Base-by-base conservation (phyloP, 345 rosid species). In the Brassica juncea region DNA sequence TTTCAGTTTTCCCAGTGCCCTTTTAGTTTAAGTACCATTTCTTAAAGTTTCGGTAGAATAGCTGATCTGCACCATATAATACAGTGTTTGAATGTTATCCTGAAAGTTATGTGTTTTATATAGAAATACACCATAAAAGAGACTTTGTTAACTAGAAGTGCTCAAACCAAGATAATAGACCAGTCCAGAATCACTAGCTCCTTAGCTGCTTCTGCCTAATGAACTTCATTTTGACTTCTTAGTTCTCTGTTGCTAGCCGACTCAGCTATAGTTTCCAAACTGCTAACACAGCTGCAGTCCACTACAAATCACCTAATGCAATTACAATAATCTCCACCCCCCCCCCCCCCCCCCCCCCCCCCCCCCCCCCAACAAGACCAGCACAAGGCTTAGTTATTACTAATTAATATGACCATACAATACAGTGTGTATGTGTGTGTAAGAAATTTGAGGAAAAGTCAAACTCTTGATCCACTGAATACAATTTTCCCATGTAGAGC, bases 11-110 rank as follows among this genome's bases (percentile, higher is more conserved):
- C 61, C 77, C 84, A 87, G 14, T 10, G 35, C 68, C 12, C 54
- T 42, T 80, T 86, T 87, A 37, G 78, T 16, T 23, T 84, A 44
- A 35, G 2, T 60, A 65, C 49, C 80, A 79, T 74, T 68, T n/a
- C 61, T 31, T 16, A 75, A 16, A 42, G 68, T 63, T 78, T 42
- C 89, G 12, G 76, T 66, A 49, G 19, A 8, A 27, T 23, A 71
- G n/a, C 60, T 11, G 65, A 28, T 61, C 73, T 78, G 77, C 68
- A 66, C 49, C 62, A 27, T 27, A 27, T 27, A 27, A 27, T 27
- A 27, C 64, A 71, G 27, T 47, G 39, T 28, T 12, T 68, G 34
- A 19, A 19, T 19, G 16, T 42, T 67, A 42, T 10, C 14, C 0
- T 37, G 11, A 37, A 37, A 37, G 14, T 37, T 23, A 25, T 1